phyloP scores from a whole-genome alignment of 139 green algal genomes.

The Eudorina sp. region DNA sequence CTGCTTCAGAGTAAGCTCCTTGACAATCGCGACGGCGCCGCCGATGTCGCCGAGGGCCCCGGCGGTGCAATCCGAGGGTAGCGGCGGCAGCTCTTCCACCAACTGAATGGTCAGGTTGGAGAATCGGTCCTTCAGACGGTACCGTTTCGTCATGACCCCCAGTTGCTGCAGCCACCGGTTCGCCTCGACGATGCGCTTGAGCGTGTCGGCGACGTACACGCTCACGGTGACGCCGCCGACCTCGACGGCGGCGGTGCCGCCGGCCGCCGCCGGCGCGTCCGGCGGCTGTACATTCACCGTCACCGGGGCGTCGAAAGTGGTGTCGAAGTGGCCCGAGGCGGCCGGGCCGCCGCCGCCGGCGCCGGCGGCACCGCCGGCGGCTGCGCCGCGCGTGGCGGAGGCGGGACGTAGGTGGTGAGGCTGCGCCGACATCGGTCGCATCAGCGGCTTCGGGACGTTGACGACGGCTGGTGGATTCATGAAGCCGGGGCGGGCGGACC shows the following conservation, averaged over 20 bases:
- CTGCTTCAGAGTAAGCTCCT: constrained; percentile 49
- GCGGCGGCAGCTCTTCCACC: constrained; percentile 20
- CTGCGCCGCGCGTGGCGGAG: neutral
- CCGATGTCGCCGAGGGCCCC: neutral
- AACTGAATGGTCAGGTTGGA: constrained; percentile 52
- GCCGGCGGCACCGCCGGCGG: neutral
- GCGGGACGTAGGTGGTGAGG: constrained; percentile 31
- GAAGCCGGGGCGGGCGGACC: constrained; percentile 8
- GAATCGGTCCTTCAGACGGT: constrained; percentile 42
- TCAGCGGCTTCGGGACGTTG: neutral
- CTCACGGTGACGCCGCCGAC: constrained; percentile 40
- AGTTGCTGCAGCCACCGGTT: constrained; percentile 54
- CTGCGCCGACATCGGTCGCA: constrained; percentile 47
- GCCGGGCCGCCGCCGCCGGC: neutral
- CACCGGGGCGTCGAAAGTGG: neutral
- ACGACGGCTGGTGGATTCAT: neutral
- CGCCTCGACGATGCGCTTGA: constrained; percentile 48
- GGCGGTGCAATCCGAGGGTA: neutral
- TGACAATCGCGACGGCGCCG: neutral
- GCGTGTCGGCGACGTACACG: constrained; percentile 57
- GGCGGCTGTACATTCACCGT: neutral
- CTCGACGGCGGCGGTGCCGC: constrained; percentile 45
- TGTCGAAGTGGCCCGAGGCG: no score
- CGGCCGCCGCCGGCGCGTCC: neutral
- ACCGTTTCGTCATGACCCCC: constrained; percentile 29